Evolutionary conservation across 2,329 filamentous ascomycete genomes (phyloP).

Genomic region (Fusarium brevicatenulatum): DNA sequence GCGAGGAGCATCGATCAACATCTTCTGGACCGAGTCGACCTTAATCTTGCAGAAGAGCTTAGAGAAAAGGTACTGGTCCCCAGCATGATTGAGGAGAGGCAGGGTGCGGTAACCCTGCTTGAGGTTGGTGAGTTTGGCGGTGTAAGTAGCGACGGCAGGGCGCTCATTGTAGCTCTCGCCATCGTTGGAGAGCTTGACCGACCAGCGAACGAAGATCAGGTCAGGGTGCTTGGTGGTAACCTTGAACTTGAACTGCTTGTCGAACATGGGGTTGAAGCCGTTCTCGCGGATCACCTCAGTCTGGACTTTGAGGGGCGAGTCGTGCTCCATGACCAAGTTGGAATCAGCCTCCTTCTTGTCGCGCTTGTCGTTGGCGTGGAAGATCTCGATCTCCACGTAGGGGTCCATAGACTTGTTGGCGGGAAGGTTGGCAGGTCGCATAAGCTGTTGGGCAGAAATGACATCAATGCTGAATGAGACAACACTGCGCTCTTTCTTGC

Average conservation of each 20-base stretch:
- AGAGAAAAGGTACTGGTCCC: slow-evolving; percentile 94
- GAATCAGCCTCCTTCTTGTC: slow-evolving; percentile 83
- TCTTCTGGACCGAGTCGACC: slow-evolving; percentile 66
- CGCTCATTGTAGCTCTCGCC: slow-evolving; percentile 72
- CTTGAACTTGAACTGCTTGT: slow-evolving; percentile 80
- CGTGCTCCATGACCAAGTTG: slow-evolving; percentile 56
- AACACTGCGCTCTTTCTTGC: slow-evolving; percentile 81
- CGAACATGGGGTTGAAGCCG: slow-evolving; percentile 91
- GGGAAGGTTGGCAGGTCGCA: slow-evolving; percentile 79
- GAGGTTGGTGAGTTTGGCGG: slow-evolving; percentile 88
- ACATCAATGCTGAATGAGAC: slow-evolving; percentile 88
- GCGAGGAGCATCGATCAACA: slow-evolving; percentile 63
- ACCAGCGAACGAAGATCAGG: slow-evolving; percentile 92
- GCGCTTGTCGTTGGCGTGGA: slow-evolving; percentile 91
- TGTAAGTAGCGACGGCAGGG: slow-evolving; percentile 84
- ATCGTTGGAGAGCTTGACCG: slow-evolving; percentile 86
- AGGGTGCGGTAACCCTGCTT: slow-evolving; percentile 94
- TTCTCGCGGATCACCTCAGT: slow-evolving; percentile 87
- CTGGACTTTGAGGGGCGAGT: slow-evolving; percentile 77
- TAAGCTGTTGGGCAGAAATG: slow-evolving; percentile 94
- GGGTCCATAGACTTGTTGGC: slow-evolving; percentile 83
- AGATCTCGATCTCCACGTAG: slow-evolving; percentile 94
- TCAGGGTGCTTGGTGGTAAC: slow-evolving; percentile 95
- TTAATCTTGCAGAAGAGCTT: slow-evolving; percentile 92
- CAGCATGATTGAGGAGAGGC: slow-evolving; percentile 86